A percentile compares a stretch with the other conserved stretches of the same genome.
These are phyloP conservation scores for Pseudotsuga menziesii DNA, from an alignment of 75 land plant species.

Conservation along the genomic window DNA sequence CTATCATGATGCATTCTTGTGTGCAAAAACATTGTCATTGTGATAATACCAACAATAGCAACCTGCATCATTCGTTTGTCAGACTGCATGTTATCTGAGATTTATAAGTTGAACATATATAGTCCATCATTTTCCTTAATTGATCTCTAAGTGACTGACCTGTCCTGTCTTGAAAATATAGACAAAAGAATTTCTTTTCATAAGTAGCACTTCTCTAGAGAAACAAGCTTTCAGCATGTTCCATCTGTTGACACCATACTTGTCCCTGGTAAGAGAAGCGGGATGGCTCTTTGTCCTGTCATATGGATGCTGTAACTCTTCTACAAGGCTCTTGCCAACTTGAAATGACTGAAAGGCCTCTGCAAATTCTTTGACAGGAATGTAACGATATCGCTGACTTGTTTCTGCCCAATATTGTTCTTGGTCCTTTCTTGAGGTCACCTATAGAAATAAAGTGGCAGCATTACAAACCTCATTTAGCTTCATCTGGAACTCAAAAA, in stretches of 20 bases:
- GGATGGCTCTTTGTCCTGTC: slow-evolving; percentile 30
- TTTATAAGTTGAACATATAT: background rate
- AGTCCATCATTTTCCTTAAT: background rate
- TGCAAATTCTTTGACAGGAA: slow-evolving; percentile 30
- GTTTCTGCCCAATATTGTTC: slow-evolving; percentile 42
- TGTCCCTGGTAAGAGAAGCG: slow-evolving; percentile 47
- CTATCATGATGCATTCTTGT: slow-evolving; percentile 22
- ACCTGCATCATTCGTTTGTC: slow-evolving; percentile 18
- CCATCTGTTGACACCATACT: slow-evolving; percentile 51
- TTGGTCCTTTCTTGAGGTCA: slow-evolving; percentile 50
- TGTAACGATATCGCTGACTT: slow-evolving; percentile 22
- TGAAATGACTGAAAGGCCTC: slow-evolving; percentile 24
- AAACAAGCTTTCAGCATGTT: slow-evolving; percentile 70
- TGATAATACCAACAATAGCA: slow-evolving; percentile 51
- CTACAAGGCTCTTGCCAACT: slow-evolving; percentile 16
- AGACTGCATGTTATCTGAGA: background rate
- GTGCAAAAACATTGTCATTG: slow-evolving; percentile 45
- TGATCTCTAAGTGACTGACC: slow-evolving; percentile 20
- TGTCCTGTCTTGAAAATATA: slow-evolving; percentile 69
- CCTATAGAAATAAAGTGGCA: slow-evolving; percentile 13
- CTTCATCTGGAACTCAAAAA: too few relatives aligned
- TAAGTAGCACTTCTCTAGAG: slow-evolving; percentile 61
- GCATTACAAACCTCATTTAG: background rate
- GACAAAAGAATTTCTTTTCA: slow-evolving; percentile 85
- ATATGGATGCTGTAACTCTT: slow-evolving; percentile 31